Evolutionary conservation across 371 early-diverging fungal species (phyloP).

Genomic region (Lichtheimia ornata): DNA sequence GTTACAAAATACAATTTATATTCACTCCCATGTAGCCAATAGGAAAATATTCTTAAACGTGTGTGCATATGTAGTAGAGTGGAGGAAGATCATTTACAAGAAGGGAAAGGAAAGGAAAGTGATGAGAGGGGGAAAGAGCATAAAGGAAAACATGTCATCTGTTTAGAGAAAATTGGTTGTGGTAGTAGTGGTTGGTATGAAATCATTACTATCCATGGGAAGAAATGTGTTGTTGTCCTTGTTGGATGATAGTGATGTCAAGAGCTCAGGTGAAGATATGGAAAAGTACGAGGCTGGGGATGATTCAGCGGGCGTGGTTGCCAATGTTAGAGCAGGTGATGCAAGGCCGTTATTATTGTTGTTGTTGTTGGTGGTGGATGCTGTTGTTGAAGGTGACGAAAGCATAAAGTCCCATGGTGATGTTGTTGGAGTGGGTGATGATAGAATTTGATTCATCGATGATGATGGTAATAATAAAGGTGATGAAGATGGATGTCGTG

Average conservation of each 20-base stretch:
- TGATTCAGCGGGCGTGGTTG: slow-evolving; percentile 15
- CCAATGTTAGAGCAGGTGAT: slow-evolving; percentile 11
- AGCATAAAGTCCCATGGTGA: background rate
- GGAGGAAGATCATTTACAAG: too few species aligned
- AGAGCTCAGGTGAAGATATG: too few species aligned
- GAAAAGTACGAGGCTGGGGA: slow-evolving; percentile 10
- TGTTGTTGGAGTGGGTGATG: background rate
- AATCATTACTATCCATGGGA: too few species aligned
- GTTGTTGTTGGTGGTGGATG: too few species aligned
- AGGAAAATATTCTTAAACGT: background rate
- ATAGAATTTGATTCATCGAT: background rate
- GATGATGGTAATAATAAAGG: background rate
- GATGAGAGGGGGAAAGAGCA: too few species aligned
- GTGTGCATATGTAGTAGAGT: too few species aligned
- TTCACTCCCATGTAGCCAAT: background rate
- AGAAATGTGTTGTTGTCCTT: too few species aligned
- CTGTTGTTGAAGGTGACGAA: background rate
- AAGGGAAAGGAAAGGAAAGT: too few species aligned
- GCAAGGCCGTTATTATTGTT: background rate
- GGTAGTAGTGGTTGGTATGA: too few species aligned
- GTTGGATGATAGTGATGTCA: too few species aligned
- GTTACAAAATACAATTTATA: background rate
- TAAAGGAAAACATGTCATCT: too few species aligned
- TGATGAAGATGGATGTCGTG: background rate
- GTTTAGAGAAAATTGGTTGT: too few species aligned